Percentiles rank a stretch among this genome's conserved stretches.
Conservation (phyloP, 2,329 filamentous ascomycete genomes). For the Ophiostoma montium region DNA sequence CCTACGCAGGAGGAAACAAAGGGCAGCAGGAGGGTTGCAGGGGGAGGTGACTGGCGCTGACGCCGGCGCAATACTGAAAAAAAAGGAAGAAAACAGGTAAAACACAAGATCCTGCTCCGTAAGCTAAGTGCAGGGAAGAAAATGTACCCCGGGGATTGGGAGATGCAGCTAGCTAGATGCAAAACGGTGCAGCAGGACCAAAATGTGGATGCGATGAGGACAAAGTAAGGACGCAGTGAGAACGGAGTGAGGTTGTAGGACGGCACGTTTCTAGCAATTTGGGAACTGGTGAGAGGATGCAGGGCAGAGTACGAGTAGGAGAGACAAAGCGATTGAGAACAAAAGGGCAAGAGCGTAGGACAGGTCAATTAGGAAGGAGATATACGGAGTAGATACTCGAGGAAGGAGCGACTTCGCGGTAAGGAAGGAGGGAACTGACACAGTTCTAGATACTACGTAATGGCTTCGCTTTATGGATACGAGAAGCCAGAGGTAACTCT, state of each 20-base stretch:
- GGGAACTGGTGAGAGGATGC: not conserved
- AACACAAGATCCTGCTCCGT: not conserved
- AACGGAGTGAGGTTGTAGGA: too few species aligned
- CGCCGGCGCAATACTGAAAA: not conserved
- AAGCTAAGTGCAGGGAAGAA: not conserved
- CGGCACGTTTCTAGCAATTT: not conserved
- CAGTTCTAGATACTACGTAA: not conserved
- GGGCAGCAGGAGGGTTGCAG: not conserved
- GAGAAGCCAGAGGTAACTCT: not conserved
- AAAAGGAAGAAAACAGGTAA: not conserved
- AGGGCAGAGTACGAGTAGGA: not conserved
- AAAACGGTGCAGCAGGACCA: not conserved
- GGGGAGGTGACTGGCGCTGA: not conserved
- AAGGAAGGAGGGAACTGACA: not conserved
- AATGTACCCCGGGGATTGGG: not conserved
- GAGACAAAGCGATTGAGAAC: not conserved
- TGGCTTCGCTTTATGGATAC: not conserved
- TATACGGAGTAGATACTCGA: not conserved
- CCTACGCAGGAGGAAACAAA: not conserved
- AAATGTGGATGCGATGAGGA: not conserved
- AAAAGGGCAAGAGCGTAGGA: not conserved
- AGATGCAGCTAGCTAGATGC: not conserved
- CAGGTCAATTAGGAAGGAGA: not conserved
- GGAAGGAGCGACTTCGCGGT: constrained; percentile 1
- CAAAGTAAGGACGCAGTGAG: too few species aligned